Conservation (phyloP, 768 basidiomycete genomes). For the Imleria badia region DNA sequence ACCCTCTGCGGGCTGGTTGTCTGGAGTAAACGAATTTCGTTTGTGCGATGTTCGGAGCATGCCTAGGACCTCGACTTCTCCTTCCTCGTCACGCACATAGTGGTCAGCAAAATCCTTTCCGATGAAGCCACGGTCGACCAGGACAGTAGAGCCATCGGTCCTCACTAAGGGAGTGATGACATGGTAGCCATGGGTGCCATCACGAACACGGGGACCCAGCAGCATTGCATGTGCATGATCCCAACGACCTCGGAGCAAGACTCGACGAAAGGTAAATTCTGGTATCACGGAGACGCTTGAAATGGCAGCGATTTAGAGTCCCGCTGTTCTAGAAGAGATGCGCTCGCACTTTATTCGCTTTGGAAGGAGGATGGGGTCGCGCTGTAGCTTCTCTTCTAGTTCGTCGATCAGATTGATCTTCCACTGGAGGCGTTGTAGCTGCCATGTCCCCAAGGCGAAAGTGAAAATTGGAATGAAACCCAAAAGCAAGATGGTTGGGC, state of each 20-base stretch:
- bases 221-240: conserved; percentile 77
- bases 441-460: conserved; percentile 90
- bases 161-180: conserved; percentile 86
- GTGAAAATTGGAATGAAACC: conserved; percentile 90
- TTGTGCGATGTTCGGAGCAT: conserved; percentile 81
- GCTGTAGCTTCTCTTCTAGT: conserved; percentile 83
- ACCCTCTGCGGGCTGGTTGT: conserved; percentile 75
- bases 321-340: conserved; percentile 15
- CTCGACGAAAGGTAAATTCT: conserved; percentile 88
- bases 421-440: conserved; percentile 91
- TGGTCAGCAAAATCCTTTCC: conserved; percentile 50
- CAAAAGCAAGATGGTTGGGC: conserved; percentile 69
- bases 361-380: conserved; percentile 77
- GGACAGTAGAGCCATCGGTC: conserved; percentile 74
- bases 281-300: conserved; percentile 71
- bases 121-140: conserved; percentile 94
- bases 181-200: conserved; percentile 85
- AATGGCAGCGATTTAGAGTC: conserved; percentile 19
- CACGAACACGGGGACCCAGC: conserved; percentile 82
- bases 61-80: conserved; percentile 73
- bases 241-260: conserved; percentile 75
- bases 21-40: conserved; percentile 82
- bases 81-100: conserved; percentile 39
- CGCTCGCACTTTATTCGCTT: conserved; percentile 77
- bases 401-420: conserved; percentile 93